Evolutionary conservation across 768 basidiomycete genomes (phyloP), one percentile per base, ranked within the genome.

Genomic region (Panus rudis): DNA sequence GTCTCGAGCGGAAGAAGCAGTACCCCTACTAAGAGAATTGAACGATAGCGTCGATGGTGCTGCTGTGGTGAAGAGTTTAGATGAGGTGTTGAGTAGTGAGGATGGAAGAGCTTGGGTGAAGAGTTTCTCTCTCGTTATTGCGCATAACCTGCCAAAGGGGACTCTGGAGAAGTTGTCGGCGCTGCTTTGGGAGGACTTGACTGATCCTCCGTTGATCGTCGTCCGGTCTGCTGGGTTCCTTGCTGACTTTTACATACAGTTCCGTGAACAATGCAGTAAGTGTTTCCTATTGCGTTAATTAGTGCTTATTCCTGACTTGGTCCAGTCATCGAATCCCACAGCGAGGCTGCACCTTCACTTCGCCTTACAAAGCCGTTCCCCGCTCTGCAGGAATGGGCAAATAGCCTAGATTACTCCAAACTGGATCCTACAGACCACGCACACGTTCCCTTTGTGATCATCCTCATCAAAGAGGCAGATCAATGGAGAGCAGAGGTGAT

Each of bases 341-440:
- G 51, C 42, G 88, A 92, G 52, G 78, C 67, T 16, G 64, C 72
- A 13, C 82, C 75, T 20, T 89, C 77, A 6, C 71, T 98, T 2
- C 83, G 92, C 30, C 81, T 99, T 52, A 89, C 93, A 64, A 77
- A 80, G 46, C 84, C 96, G 0, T 97, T 97, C 71, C 82, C 87
- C 0, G 75, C 78, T 0, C 76, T 99, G 5, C 71, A 83, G 42
- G 72, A 84, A 39, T 81, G 87, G 60, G 79, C 91, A 0, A 58
- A 73, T 12, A 70, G 75, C 0, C 68, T 94, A 39, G 81, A 96
- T 50, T 75, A 92, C 46, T 73, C 73, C 14, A 67, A 69, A 20
- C 79, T 97, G 78, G 92, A 98, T 59, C 77, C 81, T 17, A 92
- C 87, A 11, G 86, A 92, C 41, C 92, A 96, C 56, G 76, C 76